A percentile compares a stretch with the other conserved stretches of the same genome.
Evolutionary conservation across 2,329 filamentous ascomycete genomes (phyloP).

Genomic region (Teratosphaeriaceae sp.): DNA sequence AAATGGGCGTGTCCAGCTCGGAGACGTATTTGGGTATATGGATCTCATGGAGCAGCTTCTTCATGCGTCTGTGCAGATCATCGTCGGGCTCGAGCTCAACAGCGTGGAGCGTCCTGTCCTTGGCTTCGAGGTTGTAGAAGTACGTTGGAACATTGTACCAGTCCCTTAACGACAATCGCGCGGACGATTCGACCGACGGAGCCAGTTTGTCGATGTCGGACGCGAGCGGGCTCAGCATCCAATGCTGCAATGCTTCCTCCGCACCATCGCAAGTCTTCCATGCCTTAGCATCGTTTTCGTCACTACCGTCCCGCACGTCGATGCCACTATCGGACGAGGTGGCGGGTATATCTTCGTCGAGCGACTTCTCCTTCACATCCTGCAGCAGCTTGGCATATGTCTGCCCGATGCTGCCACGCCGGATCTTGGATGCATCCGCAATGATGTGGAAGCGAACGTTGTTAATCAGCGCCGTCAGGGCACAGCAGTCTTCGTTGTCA

Average conservation of each 20-base stretch:
- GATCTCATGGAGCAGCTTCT: slow-evolving; percentile 22
- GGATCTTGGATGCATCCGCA: slow-evolving; percentile 19
- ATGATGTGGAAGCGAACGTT: slow-evolving; percentile 28
- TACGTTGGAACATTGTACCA: slow-evolving; percentile 26
- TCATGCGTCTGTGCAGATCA: slow-evolving; percentile 17
- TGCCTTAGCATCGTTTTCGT: background rate
- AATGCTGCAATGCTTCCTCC: slow-evolving; percentile 22
- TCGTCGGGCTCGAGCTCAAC: slow-evolving; percentile 18
- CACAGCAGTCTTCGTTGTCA: slow-evolving; percentile 26
- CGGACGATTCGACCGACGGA: slow-evolving; percentile 3
- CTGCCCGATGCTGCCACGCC: slow-evolving; percentile 14
- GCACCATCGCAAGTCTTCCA: slow-evolving; percentile 8
- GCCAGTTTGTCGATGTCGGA: slow-evolving; percentile 12
- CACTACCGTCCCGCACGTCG: slow-evolving; percentile 13
- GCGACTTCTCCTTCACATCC: slow-evolving; percentile 15
- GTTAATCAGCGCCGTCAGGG: slow-evolving; percentile 26
- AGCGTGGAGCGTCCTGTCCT: slow-evolving; percentile 19
- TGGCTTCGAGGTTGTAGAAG: slow-evolving; percentile 22
- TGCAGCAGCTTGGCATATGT: slow-evolving; percentile 21
- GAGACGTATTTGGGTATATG: slow-evolving; percentile 30
- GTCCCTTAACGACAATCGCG: slow-evolving; percentile 20
- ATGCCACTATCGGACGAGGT: slow-evolving; percentile 22
- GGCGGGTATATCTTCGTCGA: slow-evolving; percentile 10
- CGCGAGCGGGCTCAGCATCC: slow-evolving; percentile 25
- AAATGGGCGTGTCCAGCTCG: slow-evolving; percentile 20